A percentile compares a stretch with the other conserved stretches of the same genome.
These are phyloP conservation scores for Coniferiporia weirii DNA, from an alignment of 1,284 basidiomycete species.

Conservation along the genomic window DNA sequence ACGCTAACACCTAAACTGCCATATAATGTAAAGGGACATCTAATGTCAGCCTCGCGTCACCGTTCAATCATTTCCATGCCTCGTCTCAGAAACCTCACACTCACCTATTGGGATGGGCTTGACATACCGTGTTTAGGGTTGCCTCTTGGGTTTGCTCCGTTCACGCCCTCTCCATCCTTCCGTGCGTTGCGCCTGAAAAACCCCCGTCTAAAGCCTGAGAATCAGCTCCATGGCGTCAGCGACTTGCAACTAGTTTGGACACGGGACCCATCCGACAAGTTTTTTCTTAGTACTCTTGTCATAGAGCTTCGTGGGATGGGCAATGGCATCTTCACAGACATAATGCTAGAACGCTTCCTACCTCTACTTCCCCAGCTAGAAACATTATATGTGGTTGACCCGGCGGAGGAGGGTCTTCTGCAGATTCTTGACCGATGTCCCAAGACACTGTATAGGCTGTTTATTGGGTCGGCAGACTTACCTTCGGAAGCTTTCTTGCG, in stretches of 20 bases:
- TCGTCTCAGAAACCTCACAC: too few species aligned
- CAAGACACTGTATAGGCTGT: neutral
- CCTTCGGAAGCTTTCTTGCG: neutral
- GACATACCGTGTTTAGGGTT: too few species aligned
- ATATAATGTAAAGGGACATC: too few species aligned
- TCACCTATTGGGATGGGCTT: too few species aligned
- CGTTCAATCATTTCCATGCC: too few species aligned
- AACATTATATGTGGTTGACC: neutral
- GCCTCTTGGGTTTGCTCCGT: too few species aligned
- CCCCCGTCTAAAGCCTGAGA: neutral
- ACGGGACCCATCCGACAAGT: neutral
- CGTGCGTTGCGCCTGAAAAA: neutral
- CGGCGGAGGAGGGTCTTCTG: neutral
- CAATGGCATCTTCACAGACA: neutral
- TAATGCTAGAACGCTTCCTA: neutral
- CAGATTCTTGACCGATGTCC: neutral
- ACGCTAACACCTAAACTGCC: too few species aligned
- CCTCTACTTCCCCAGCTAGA: neutral
- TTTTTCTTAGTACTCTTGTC: neutral
- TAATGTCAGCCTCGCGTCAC: too few species aligned
- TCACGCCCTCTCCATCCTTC: too few species aligned
- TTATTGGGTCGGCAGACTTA: neutral
- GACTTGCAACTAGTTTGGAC: neutral
- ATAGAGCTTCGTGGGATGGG: too few species aligned
- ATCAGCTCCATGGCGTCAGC: neutral